Percentiles rank a stretch among this genome's conserved stretches.
phyloP scores from a whole-genome alignment of 495 filamentous ascomycete species.

The Trichocladium antarcticum region DNA sequence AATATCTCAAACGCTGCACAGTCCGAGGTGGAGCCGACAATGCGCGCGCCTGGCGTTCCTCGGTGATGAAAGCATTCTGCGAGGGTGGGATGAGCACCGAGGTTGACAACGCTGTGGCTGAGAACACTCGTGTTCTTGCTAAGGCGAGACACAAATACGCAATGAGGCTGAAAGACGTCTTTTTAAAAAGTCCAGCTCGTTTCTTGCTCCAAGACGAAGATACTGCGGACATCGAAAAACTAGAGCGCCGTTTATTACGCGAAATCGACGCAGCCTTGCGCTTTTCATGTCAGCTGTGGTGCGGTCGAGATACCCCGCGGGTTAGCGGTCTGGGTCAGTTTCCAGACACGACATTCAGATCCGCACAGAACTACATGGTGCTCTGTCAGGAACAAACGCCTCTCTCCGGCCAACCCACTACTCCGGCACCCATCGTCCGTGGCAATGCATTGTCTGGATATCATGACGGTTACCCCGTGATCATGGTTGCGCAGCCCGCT shows the following conservation, averaged over 20 bases:
- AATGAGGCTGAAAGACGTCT: conserved; percentile 10
- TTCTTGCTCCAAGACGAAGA: conserved; percentile 11
- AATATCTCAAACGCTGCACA: neutral
- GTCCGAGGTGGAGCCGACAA: conserved; percentile 3
- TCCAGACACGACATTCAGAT: neutral
- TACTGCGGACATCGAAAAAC: conserved; percentile 7
- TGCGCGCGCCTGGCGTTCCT: conserved; percentile 5
- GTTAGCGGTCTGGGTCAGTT: conserved; percentile 4
- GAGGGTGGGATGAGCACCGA: conserved; percentile 8
- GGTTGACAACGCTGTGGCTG: neutral
- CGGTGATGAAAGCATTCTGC: conserved; percentile 4
- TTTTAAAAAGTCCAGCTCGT: conserved; percentile 12
- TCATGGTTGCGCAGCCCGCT: conserved; percentile 8
- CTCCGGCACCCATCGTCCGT: neutral
- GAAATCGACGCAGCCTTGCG: conserved; percentile 11
- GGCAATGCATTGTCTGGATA: neutral
- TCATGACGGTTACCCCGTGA: conserved; percentile 8
- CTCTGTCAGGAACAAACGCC: conserved; percentile 7
- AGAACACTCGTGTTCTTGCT: neutral
- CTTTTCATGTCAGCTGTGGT: conserved; percentile 19
- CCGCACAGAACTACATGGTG: conserved; percentile 2
- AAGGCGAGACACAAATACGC: conserved; percentile 8
- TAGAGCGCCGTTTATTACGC: conserved; percentile 1
- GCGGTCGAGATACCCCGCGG: neutral
- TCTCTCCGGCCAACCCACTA: too few species aligned